A percentile compares a stretch with the other conserved stretches of the same genome.
These are phyloP conservation scores for Corniculantispora saksenae DNA, from an alignment of 2,329 filamentous ascomycete species.

Conservation along the genomic window DNA sequence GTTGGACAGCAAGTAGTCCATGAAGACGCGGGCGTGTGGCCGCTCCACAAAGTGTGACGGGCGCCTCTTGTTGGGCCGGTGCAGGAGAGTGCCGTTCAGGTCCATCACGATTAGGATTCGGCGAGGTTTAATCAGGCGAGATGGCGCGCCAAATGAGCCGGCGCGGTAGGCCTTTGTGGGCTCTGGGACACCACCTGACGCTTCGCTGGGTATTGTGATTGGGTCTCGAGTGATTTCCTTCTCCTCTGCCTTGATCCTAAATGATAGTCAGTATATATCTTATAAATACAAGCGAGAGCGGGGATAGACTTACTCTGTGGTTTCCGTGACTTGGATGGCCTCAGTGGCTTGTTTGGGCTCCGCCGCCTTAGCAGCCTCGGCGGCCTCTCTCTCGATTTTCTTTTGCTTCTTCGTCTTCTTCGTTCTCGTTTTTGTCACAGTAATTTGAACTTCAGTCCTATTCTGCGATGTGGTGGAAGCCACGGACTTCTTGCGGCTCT, in stretches of 20 bases:
- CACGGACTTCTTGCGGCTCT: background rate
- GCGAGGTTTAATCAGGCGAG: slow-evolving; percentile 47
- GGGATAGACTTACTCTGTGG: background rate
- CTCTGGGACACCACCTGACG: slow-evolving; percentile 60
- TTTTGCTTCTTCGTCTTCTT: slow-evolving; percentile 2
- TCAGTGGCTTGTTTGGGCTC: background rate
- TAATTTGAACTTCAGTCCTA: background rate
- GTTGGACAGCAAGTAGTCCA: slow-evolving; percentile 70
- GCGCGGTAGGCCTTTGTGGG: slow-evolving; percentile 63
- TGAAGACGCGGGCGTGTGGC: slow-evolving; percentile 67
- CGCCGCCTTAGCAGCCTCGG: background rate
- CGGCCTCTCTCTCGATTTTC: background rate
- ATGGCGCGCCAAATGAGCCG: slow-evolving; percentile 48
- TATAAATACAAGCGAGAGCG: background rate
- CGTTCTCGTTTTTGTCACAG: background rate
- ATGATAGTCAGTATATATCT: background rate
- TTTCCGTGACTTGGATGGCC: background rate
- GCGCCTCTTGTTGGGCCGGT: slow-evolving; percentile 58
- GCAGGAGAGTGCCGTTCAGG: slow-evolving; percentile 87
- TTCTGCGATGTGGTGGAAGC: background rate
- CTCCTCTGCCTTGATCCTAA: background rate
- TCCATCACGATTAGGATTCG: slow-evolving; percentile 83
- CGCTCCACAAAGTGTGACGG: slow-evolving; percentile 62
- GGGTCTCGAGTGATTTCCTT: background rate
- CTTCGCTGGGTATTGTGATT: slow-evolving; percentile 30